phyloP scores from a whole-genome alignment of 345 rosid genomes.

The Trapa bicornis region DNA sequence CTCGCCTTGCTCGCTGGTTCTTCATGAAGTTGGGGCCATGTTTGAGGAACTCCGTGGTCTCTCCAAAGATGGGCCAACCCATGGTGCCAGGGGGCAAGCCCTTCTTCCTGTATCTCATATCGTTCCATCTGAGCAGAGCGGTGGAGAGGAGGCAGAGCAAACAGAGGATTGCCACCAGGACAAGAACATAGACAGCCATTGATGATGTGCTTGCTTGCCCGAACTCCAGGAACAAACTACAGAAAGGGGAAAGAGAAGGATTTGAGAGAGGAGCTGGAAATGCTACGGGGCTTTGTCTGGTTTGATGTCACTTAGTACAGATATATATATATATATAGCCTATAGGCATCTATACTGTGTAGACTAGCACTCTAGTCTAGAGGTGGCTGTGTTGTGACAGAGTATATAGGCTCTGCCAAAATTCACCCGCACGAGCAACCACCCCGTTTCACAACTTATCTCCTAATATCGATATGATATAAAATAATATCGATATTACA shows the following conservation, averaged over 20 bases:
- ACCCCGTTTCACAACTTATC: neutral
- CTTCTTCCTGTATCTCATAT: conserved; percentile 54
- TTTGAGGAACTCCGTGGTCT: conserved; percentile 88
- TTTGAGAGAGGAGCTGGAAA: conserved; percentile 10
- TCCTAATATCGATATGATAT: too few relatives aligned
- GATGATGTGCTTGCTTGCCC: conserved; percentile 5
- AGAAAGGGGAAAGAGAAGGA: conserved; percentile 1
- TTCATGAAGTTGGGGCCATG: conserved; percentile 97
- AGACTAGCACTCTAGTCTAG: neutral
- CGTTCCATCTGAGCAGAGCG: conserved; percentile 71
- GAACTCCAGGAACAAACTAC: neutral
- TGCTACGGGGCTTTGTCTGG: conserved; percentile 9
- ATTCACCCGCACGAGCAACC: neutral
- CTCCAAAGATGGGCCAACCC: conserved; percentile 99
- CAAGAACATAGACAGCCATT: conserved; percentile 58
- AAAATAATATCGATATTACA: too few relatives aligned
- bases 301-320: conserved; percentile 7
- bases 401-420: neutral
- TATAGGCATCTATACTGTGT: conserved; percentile 3
- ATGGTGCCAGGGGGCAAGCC: conserved; percentile 93
- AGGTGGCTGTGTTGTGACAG: conserved; percentile 2
- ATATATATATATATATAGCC: conserved; percentile 6
- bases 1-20: conserved; percentile 67
- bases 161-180: conserved; percentile 22
- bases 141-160: conserved; percentile 49